Evolutionary conservation across 345 rosid genomes (phyloP), one percentile per base, ranked within the genome.

Genomic region (Gossypium herbaceum): DNA sequence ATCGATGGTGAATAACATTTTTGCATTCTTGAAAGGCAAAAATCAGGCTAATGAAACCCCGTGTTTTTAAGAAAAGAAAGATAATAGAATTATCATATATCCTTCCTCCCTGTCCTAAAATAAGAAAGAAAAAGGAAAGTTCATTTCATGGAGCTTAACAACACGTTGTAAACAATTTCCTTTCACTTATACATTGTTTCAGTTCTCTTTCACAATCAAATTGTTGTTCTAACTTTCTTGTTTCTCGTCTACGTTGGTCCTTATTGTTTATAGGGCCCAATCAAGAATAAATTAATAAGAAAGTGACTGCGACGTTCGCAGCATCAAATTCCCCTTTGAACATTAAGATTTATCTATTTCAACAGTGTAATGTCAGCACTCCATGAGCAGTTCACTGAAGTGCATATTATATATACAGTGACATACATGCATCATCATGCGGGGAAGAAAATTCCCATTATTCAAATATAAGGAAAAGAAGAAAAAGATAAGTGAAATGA

Each of bases 301-400:
- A 54, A 20, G 48, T 61, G 15, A 12, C 13, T n/a, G 8, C 66
- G 2, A 63, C 8, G 1, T 12, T 12, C 43, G 17, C 43, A 68
- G 57, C 73, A 76, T 44, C 54, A 16, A 29, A 13, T 48, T 27
- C 75, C 61, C 34, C 48, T 73, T 25, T 25, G 62, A 68, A 13
- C 48, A 27, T 19, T 15, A 51, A 72, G 41, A 59, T 19, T 39
- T 48, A 55, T 2, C 52, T 39, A 43, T 44, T 64, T 43, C 50
- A 45, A 63, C 60, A 44, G 58, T 48, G 44, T 62, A 68, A 65
- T 17, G 63, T 60, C 29, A 45, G 63, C 72, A 60, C 51, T 24
- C 63, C 43, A 39, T 25, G 48, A 50, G 59, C 66, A 52, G 44
- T 58, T 45, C 55, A 41, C 22, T 13, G n/a, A 64, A 15, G 3